These are phyloP conservation scores for Nothophoma quercina DNA, from an alignment of 2,329 filamentous ascomycete genomes.

Conservation along the genomic window DNA sequence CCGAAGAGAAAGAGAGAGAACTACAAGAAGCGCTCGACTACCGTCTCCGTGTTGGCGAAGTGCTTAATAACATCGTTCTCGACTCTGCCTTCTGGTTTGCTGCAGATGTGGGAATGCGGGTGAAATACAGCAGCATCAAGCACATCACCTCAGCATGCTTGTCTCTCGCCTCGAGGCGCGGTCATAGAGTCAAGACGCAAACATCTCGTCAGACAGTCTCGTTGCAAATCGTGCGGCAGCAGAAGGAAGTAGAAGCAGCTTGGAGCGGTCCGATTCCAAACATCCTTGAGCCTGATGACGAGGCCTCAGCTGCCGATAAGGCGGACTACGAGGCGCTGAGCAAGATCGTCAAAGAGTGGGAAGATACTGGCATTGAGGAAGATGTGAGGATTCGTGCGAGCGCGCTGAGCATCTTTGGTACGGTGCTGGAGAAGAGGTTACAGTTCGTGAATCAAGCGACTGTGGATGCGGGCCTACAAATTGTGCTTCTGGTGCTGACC, in stretches of 20 bases:
- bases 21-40: constrained; percentile 61
- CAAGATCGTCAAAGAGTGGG: constrained; percentile 72
- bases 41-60: constrained; percentile 72
- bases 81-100: constrained; percentile 30
- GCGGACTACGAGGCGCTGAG: constrained; percentile 58
- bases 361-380: constrained; percentile 69
- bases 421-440: constrained; percentile 63
- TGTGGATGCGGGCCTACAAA: constrained; percentile 63
- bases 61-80: constrained; percentile 35
- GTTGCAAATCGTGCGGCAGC: constrained; percentile 57
- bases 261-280: constrained; percentile 62
- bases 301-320: constrained; percentile 26
- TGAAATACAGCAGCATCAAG: constrained; percentile 22
- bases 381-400: constrained; percentile 75
- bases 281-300: constrained; percentile 40
- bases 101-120: no score
- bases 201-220: constrained; percentile 63
- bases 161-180: constrained; percentile 69
- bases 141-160: constrained; percentile 66
- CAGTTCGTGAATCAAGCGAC: constrained; percentile 52
- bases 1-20: constrained; percentile 34
- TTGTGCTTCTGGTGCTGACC: constrained; percentile 68
- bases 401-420: constrained; percentile 70
- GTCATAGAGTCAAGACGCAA: constrained; percentile 66
- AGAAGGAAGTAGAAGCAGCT: constrained; percentile 59